phyloP scores from a whole-genome alignment of 495 filamentous ascomycete genomes.

The Achaetomiella virescens region DNA sequence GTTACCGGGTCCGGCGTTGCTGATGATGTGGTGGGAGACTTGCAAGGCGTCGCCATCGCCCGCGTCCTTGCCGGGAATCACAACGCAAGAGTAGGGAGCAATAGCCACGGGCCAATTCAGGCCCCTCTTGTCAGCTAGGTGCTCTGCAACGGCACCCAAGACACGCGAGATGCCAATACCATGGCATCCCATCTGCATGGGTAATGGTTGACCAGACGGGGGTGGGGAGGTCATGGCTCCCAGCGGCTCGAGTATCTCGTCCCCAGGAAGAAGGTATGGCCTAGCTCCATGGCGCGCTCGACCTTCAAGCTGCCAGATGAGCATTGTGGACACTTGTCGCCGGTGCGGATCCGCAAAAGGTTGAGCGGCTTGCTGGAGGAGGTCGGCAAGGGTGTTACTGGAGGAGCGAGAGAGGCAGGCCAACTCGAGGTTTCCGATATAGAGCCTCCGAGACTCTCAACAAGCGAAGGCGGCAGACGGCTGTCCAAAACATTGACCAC shows the following conservation, averaged over 20 bases:
- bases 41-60: conserved; percentile 45
- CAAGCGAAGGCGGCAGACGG: conserved; percentile 15
- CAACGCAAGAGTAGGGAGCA: conserved; percentile 74
- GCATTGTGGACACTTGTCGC: conserved; percentile 70
- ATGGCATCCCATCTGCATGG: conserved; percentile 91
- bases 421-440: conserved; percentile 7
- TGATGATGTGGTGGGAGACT: conserved; percentile 49
- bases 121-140: conserved; percentile 63
- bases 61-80: conserved; percentile 51
- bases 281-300: conserved; percentile 76
- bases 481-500: conserved; percentile 52
- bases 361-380: conserved; percentile 38
- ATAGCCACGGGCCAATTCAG: conserved; percentile 85
- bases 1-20: neutral
- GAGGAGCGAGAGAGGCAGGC: conserved; percentile 15
- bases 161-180: conserved; percentile 92
- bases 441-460: neutral
- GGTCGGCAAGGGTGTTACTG: neutral
- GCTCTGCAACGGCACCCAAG: conserved; percentile 76
- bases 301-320: conserved; percentile 54
- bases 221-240: conserved; percentile 50
- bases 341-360: conserved; percentile 56
- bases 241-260: conserved; percentile 79
- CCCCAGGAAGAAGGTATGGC: conserved; percentile 91
- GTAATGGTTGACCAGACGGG: conserved; percentile 26